These are phyloP conservation scores for Mallotus japonicus DNA, from an alignment of 441 rosid species.

Conservation along the genomic window DNA sequence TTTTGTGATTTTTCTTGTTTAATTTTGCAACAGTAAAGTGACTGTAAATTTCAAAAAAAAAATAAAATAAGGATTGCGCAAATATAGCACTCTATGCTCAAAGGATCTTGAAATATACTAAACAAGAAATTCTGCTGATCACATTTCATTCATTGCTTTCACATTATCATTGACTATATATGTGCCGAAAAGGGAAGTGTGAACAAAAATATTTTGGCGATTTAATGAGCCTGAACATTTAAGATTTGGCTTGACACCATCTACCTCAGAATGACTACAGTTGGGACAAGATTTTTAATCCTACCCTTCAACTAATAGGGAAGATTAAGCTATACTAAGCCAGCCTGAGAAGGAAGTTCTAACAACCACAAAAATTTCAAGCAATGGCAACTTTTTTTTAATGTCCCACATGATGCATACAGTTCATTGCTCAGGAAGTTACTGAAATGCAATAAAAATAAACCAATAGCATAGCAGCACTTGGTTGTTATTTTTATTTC, in stretches of 20 bases:
- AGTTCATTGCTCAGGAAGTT: neutral
- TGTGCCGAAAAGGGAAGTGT: neutral
- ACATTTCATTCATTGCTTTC: too few relatives aligned
- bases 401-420: constrained; percentile 13
- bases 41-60: too few relatives aligned
- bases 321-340: neutral
- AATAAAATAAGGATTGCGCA: too few relatives aligned
- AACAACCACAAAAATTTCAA: constrained; percentile 5
- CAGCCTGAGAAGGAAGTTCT: constrained; percentile 9
- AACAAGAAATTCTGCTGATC: too few relatives aligned
- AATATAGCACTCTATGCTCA: too few relatives aligned
- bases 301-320: neutral
- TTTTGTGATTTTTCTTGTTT: too few relatives aligned
- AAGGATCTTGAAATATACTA: too few relatives aligned
- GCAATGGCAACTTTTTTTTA: neutral
- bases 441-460: neutral
- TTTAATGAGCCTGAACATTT: too few relatives aligned
- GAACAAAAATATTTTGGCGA: neutral
- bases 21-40: too few relatives aligned
- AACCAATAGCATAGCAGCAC: neutral
- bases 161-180: neutral
- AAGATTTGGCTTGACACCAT: neutral
- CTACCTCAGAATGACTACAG: neutral
- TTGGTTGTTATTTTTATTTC: too few relatives aligned
- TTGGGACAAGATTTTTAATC: neutral